Percentiles rank a stretch among this genome's conserved stretches.
phyloP scores from a whole-genome alignment of 352 stramenopile genomes.

The Phytopythium delawarense region DNA sequence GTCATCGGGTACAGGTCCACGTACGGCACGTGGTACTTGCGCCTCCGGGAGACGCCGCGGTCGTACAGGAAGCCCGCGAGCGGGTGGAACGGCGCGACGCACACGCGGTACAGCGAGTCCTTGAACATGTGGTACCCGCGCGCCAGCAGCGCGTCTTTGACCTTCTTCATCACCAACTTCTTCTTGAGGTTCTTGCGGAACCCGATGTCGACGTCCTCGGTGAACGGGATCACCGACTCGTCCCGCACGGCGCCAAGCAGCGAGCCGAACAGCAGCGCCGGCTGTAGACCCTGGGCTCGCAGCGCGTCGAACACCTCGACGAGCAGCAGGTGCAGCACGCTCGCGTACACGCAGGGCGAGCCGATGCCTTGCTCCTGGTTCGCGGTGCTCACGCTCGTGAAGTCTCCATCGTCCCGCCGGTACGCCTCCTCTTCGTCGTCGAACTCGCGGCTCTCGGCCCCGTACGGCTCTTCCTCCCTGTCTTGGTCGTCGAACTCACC shows the following conservation, averaged over 20 bases:
- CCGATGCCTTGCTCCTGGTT: not conserved
- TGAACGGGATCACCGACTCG: slow-evolving; percentile 23
- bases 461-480: not conserved
- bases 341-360: slow-evolving; percentile 13
- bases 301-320: slow-evolving; percentile 14
- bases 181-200: slow-evolving; percentile 5
- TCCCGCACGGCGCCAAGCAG: slow-evolving; percentile 13
- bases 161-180: slow-evolving; percentile 6
- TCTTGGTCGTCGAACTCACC: not conserved
- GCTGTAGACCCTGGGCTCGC: not conserved
- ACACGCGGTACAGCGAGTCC: slow-evolving; percentile 20
- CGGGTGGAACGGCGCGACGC: slow-evolving; percentile 26
- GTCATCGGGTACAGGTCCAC: slow-evolving; percentile 29
- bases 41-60: not conserved
- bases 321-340: slow-evolving; percentile 15
- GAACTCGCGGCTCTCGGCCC: not conserved
- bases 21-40: slow-evolving; percentile 22
- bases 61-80: slow-evolving; percentile 25
- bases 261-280: slow-evolving; percentile 12
- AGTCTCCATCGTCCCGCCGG: not conserved
- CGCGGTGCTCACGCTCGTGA: not conserved
- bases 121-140: slow-evolving; percentile 18
- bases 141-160: slow-evolving; percentile 7
- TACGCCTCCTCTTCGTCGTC: slow-evolving; percentile 4
- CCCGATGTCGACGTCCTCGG: slow-evolving; percentile 44